Evolutionary conservation across 495 filamentous ascomycete species (phyloP).

Genomic region (Neurospora sp.): DNA sequence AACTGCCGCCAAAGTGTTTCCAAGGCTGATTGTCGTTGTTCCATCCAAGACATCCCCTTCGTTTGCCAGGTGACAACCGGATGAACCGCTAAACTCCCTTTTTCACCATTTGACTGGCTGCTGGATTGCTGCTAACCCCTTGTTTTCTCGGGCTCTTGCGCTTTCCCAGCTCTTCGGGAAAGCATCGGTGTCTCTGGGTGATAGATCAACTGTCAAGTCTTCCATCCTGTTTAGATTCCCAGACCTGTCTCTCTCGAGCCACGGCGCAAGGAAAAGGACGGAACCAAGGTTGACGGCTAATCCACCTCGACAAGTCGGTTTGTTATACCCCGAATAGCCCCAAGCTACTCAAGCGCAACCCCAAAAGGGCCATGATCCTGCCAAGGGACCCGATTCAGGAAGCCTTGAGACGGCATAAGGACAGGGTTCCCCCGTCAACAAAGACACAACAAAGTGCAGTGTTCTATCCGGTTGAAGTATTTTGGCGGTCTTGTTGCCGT

Average conservation of each 20-base stretch:
- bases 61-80: background rate
- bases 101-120: background rate
- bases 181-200: conserved; percentile 7
- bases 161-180: background rate
- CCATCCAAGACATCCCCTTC: background rate
- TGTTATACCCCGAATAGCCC: conserved; percentile 18
- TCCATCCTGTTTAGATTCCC: conserved; percentile 14
- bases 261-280: conserved; percentile 9
- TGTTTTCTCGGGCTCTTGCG: background rate
- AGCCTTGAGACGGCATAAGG: conserved; percentile 12
- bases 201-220: conserved; percentile 8
- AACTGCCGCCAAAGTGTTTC: background rate
- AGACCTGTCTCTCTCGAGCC: conserved; percentile 7
- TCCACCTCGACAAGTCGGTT: conserved; percentile 6
- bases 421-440: conserved; percentile 15
- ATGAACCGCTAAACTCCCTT: background rate
- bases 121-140: background rate
- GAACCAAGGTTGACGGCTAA: conserved; percentile 24
- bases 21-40: background rate
- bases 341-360: background rate
- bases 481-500: conserved; percentile 5
- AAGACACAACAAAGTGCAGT: background rate
- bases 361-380: conserved; percentile 7
- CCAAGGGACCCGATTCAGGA: conserved; percentile 19
- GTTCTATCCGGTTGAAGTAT: conserved; percentile 3